phyloP scores from a whole-genome alignment of 2,329 filamentous ascomycete species.

The Purpureocillium takamizusanense region DNA sequence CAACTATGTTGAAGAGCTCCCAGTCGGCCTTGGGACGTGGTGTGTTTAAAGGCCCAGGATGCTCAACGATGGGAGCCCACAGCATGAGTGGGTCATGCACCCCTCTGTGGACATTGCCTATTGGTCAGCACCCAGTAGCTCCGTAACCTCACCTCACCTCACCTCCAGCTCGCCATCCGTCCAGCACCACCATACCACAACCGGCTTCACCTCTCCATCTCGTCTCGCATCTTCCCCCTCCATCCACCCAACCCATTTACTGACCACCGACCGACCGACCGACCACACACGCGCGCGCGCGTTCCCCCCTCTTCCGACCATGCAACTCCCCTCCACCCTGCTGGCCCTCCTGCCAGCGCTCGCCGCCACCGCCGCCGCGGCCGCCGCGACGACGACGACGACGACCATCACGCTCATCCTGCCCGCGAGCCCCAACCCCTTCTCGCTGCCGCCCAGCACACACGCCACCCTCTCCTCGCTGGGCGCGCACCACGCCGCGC shows the following conservation, averaged over 20 bases:
- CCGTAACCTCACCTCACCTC: background rate
- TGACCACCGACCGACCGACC: constrained; percentile 5
- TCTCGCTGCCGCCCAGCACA: constrained; percentile 53
- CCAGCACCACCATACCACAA: background rate
- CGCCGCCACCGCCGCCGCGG: constrained; percentile 24
- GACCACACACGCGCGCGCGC: constrained; percentile 4
- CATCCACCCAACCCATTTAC: no score
- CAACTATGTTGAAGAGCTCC: no score
- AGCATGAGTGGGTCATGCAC: no score
- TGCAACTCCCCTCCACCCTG: constrained; percentile 19
- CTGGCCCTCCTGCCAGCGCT: constrained; percentile 13
- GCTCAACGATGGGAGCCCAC: no score
- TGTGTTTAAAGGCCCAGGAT: no score
- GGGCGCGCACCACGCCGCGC: constrained; percentile 36
- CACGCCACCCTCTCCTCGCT: constrained; percentile 50
- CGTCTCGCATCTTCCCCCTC: no score
- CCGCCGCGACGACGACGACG: constrained; percentile 17
- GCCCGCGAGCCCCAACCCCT: constrained; percentile 38
- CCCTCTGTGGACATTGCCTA: no score
- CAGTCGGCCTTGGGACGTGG: no score
- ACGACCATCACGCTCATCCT: constrained; percentile 34
- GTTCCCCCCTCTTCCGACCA: no score
- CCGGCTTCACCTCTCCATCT: background rate
- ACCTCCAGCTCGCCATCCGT: background rate
- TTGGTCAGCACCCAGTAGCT: background rate